Base-by-base conservation (phyloP, 805 yeast species). In the Barnettozyma californica region DNA sequence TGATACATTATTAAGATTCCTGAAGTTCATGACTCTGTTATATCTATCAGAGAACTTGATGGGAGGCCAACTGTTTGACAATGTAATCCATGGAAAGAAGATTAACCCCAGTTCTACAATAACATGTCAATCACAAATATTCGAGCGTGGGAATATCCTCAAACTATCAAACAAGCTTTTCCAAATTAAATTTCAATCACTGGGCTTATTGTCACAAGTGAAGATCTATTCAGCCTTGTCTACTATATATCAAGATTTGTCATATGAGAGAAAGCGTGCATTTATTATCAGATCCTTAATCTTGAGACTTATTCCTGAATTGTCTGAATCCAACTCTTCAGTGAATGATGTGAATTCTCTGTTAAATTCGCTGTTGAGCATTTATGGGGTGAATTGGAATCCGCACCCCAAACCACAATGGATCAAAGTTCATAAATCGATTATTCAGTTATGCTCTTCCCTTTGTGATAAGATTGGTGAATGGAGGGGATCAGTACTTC, bases 271-370 rank as follows among this genome's bases (percentile, higher is more conserved):
- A 52, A 91, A 90, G 57, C 74, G 81, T 53, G 80, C 87, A 0
- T 80, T 91, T 52, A 74, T 86, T 35, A 64, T 89, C 4, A 75
- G 90, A 41, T 77, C 81, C n/a, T 65, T 90, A 27, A 65, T 91
- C 23, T 74, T 77, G 7, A 67, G 78, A 2, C 58, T 83, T 10
- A 59, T 72, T 3, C 76, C 83, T 0, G 69, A 71, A 27, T 49
- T 74, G 10, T 50, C 52, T 16, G 46, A 31, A 9, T 6, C 42
- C 18, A 6, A 14, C 23, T 19, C 20, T 34, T 27, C 44, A 31
- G 18, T 62, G 40, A 54, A 62, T 4, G 68, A 70, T 19, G 64
- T 79, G 6, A 61, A 69, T 10, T 66, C 63, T 4, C 63, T 83
- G 11, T 62, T 87, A 19, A 76, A 76, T 23, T 66, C 67, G 4